Evolutionary conservation across 225 moss, liverwort and hornwort species (phyloP).

Genomic region (Climacium dendroides): DNA sequence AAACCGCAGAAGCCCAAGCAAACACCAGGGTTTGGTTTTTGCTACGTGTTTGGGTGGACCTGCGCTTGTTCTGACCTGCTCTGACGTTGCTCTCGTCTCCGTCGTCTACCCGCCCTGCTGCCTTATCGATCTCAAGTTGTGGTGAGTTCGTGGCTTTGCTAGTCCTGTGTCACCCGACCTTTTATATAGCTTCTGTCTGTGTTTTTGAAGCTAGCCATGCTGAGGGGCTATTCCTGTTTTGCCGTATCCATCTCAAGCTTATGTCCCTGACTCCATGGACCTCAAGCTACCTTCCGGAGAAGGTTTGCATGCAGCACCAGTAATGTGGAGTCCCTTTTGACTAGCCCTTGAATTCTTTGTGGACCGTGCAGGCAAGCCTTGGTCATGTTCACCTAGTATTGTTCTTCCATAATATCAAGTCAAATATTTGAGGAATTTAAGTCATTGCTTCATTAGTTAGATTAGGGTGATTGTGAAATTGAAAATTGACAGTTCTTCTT

Average conservation of each 20-base stretch:
- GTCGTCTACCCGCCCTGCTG: too few species aligned
- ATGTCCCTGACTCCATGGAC: background rate
- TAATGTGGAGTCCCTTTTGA: background rate
- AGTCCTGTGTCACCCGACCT: too few species aligned
- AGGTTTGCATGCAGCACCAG: background rate
- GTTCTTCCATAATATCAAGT: background rate
- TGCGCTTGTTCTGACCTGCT: background rate
- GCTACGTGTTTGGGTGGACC: background rate
- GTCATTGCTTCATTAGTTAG: background rate
- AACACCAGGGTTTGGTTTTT: background rate
- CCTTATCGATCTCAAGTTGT: too few species aligned
- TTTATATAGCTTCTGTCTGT: too few species aligned
- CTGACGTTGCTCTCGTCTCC: background rate
- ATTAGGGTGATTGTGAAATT: background rate
- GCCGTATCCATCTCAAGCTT: background rate
- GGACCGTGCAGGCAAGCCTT: background rate
- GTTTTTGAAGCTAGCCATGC: too few species aligned
- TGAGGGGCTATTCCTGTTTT: background rate
- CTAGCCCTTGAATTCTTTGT: background rate
- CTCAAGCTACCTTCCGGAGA: background rate
- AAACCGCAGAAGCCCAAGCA: background rate
- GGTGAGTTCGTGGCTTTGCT: too few species aligned
- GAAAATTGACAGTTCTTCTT: too few species aligned
- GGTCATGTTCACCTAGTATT: background rate
- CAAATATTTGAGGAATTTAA: background rate